These are phyloP conservation scores for Diaporthe ampelina DNA, from an alignment of 2,329 filamentous ascomycete genomes.

Conservation along the genomic window DNA sequence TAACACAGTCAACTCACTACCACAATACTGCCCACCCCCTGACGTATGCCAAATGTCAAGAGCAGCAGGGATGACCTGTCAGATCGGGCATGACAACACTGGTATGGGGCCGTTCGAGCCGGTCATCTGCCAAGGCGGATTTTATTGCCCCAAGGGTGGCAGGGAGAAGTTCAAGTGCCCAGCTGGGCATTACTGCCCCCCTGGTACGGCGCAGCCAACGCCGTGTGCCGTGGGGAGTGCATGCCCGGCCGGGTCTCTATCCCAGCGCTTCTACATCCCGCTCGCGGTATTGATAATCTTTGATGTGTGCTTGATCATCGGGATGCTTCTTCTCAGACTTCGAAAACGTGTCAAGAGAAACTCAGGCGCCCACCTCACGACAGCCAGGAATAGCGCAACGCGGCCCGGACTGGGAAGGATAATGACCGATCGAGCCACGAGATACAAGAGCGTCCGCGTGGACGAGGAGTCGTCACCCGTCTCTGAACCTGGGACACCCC, in stretches of 20 bases:
- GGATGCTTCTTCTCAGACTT: constrained; percentile 53
- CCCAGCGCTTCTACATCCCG: constrained; percentile 60
- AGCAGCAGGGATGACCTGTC: constrained; percentile 52
- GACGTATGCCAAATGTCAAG: constrained; percentile 54
- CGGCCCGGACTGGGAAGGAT: background rate
- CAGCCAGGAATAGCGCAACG: background rate
- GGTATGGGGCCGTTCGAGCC: constrained; percentile 65
- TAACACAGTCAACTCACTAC: constrained; percentile 61
- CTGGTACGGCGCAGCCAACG: constrained; percentile 61
- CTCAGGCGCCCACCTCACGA: background rate
- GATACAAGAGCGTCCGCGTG: constrained; percentile 6
- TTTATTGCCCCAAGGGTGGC: constrained; percentile 62
- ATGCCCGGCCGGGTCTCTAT: constrained; percentile 60
- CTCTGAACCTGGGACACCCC: constrained; percentile 48
- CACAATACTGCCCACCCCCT: constrained; percentile 59
- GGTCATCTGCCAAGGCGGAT: constrained; percentile 62
- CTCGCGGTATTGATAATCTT: constrained; percentile 57
- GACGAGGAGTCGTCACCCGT: constrained; percentile 17
- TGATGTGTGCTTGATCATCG: constrained; percentile 57
- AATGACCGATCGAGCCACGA: background rate
- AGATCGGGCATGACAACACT: constrained; percentile 51
- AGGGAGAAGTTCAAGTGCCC: constrained; percentile 59
- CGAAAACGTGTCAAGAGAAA: constrained; percentile 52
- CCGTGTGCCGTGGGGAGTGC: constrained; percentile 61
- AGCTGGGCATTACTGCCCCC: constrained; percentile 64